Conservation (phyloP, 2,329 filamentous ascomycete genomes). For the Coniochaeta sp. region DNA sequence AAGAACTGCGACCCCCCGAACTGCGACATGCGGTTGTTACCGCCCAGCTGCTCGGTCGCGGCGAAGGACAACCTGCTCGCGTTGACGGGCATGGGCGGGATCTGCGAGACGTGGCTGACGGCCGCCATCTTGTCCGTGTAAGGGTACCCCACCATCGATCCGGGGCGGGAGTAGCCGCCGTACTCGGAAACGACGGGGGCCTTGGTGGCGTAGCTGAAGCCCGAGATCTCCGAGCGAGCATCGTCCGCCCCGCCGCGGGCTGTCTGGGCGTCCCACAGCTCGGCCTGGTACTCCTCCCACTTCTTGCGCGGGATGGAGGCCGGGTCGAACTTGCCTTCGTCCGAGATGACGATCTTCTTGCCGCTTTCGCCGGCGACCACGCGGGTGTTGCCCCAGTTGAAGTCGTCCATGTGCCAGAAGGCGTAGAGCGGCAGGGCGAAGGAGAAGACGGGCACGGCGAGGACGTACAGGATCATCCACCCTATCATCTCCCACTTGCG, state of each 20-base stretch:
- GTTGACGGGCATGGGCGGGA: conserved; percentile 47
- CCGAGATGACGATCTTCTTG: conserved; percentile 84
- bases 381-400: conserved; percentile 98
- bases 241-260: conserved; percentile 57
- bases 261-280: conserved; percentile 93
- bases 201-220: conserved; percentile 90
- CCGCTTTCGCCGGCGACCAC: conserved; percentile 91
- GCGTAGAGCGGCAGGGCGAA: conserved; percentile 86
- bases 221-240: conserved; percentile 79
- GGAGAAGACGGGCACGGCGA: conserved; percentile 87
- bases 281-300: conserved; percentile 98
- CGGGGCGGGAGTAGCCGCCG: conserved; percentile 50
- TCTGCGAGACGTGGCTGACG: conserved; percentile 12
- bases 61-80: conserved; percentile 70
- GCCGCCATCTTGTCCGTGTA: conserved; percentile 43
- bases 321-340: conserved; percentile 97
- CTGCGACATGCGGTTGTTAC: conserved; percentile 51
- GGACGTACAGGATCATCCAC: conserved; percentile 95
- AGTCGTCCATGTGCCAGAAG: conserved; percentile 99
- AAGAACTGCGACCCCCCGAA: conserved; percentile 55
- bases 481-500: conserved; percentile 99
- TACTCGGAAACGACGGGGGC: conserved; percentile 62
- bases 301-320: conserved; percentile 90
- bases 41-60: conserved; percentile 54
- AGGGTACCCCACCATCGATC: conserved; percentile 41